A percentile compares a stretch with the other conserved stretches of the same genome.
Evolutionary conservation across 2,329 filamentous ascomycete genomes (phyloP).

Genomic region (Dendryphion nanum): DNA sequence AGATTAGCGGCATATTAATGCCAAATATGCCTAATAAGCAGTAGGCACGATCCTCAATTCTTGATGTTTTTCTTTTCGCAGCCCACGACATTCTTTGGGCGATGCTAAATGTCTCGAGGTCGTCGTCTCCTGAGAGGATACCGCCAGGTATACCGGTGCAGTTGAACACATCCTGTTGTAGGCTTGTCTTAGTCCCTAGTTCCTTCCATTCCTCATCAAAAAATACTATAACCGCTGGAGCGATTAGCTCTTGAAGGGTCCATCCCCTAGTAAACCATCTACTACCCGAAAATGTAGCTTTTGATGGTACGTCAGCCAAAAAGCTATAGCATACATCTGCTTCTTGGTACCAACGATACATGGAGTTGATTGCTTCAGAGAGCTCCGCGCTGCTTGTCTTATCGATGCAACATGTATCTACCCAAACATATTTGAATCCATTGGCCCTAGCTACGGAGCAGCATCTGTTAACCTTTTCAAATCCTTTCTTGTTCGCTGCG

Average conservation of each 20-base stretch:
- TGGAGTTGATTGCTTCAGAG: constrained; percentile 11
- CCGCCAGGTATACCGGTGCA: not conserved
- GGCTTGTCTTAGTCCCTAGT: not conserved
- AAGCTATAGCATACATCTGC: constrained; percentile 2
- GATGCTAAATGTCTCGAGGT: not conserved
- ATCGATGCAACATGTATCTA: constrained; percentile 1
- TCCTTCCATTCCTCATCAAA: not conserved
- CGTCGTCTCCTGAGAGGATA: not conserved
- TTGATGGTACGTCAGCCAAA: constrained; percentile 1
- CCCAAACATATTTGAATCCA: not conserved
- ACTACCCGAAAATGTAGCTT: not conserved
- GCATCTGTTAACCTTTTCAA: no score
- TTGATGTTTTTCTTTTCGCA: not conserved
- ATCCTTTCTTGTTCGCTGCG: no score
- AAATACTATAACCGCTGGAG: not conserved
- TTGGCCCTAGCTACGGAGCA: no score
- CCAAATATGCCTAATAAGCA: not conserved
- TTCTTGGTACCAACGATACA: constrained; percentile 5
- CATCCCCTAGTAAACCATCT: not conserved
- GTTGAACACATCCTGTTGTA: not conserved
- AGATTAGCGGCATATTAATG: not conserved
- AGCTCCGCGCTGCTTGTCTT: constrained; percentile 3
- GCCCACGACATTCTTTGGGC: constrained; percentile 1
- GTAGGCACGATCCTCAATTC: not conserved
- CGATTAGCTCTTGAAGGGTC: not conserved